Conservation (phyloP, 805 yeast genomes). For the Ogataea naganishii region DNA sequence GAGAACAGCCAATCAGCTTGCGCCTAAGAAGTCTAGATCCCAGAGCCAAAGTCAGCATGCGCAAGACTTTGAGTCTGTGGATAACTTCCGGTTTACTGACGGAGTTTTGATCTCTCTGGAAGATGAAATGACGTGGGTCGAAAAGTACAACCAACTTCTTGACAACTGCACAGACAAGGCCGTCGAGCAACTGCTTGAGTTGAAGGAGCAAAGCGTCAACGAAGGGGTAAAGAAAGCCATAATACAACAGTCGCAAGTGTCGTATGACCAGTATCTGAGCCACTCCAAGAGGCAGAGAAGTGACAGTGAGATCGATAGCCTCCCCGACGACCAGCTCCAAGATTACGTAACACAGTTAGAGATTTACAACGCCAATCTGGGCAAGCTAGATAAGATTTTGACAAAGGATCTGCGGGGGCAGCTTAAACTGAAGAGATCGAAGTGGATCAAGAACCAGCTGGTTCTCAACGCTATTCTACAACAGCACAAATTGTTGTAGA, state of each 20-base stretch:
- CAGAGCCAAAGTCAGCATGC: constrained; percentile 2
- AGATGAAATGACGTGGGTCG: constrained; percentile 1
- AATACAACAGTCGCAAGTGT: neutral
- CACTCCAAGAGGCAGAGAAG: neutral
- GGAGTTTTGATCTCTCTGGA: neutral
- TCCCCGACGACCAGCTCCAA: constrained; percentile 8
- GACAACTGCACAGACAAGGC: constrained; percentile 1
- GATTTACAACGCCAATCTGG: constrained; percentile 12
- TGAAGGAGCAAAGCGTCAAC: neutral
- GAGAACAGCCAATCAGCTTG: constrained; percentile 2
- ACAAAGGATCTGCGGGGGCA: constrained; percentile 14
- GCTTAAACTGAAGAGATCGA: constrained; percentile 9
- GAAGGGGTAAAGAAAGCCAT: neutral
- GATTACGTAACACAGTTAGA: constrained; percentile 11
- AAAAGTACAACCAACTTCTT: neutral
- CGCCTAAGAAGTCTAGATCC: constrained; percentile 2
- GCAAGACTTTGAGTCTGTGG: constrained; percentile 7
- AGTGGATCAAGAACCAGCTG: constrained; percentile 20
- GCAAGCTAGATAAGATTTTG: constrained; percentile 9
- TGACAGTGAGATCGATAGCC: neutral
- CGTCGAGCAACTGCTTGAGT: neutral
- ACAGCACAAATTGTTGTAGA: neutral
- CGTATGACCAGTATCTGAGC: neutral
- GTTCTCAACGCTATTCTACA: constrained; percentile 12
- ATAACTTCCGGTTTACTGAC: constrained; percentile 2